Percentiles rank a stretch among this genome's conserved stretches.
Conservation (phyloP, 139 green algal species). For the Yamagishiella unicocca region DNA sequence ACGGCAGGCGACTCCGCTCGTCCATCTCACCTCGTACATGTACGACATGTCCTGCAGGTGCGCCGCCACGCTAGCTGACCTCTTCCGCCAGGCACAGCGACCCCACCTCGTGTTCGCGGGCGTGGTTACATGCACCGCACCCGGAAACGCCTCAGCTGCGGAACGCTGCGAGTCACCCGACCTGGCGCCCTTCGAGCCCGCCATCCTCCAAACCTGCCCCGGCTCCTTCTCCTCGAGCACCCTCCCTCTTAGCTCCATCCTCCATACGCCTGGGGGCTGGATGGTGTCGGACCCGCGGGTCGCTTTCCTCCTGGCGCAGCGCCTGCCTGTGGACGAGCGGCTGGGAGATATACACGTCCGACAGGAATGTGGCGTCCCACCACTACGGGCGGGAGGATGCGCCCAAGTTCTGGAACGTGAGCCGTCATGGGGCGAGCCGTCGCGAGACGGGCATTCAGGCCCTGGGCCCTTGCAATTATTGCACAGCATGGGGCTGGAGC, state of each 20-base stretch:
- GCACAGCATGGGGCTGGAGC: not conserved
- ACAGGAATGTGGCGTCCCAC: slow-evolving; percentile 37
- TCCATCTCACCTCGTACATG: too few species aligned
- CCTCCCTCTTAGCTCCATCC: not conserved
- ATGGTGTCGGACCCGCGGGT: too few species aligned
- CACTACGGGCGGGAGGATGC: not conserved
- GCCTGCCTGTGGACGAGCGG: slow-evolving; percentile 33
- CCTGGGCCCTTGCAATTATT: not conserved
- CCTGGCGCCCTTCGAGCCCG: not conserved
- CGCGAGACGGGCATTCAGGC: too few species aligned
- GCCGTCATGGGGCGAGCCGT: not conserved
- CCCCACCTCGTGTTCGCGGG: slow-evolving; percentile 9
- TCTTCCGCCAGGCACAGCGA: not conserved
- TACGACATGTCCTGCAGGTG: too few species aligned
- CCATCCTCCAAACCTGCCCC: not conserved
- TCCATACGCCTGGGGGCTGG: too few species aligned
- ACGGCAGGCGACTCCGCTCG: too few species aligned
- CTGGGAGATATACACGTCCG: slow-evolving; percentile 15
- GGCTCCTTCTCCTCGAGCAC: not conserved
- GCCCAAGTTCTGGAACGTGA: slow-evolving; percentile 29
- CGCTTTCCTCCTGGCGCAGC: not conserved
- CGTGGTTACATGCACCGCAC: not conserved
- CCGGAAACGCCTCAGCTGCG: not conserved
- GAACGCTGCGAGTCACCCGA: slow-evolving; percentile 4
- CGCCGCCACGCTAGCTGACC: not conserved